Evolutionary conservation across 768 basidiomycete species (phyloP), one percentile per base, ranked within the genome.

Genomic region (Rhizopogon vinicolor): DNA sequence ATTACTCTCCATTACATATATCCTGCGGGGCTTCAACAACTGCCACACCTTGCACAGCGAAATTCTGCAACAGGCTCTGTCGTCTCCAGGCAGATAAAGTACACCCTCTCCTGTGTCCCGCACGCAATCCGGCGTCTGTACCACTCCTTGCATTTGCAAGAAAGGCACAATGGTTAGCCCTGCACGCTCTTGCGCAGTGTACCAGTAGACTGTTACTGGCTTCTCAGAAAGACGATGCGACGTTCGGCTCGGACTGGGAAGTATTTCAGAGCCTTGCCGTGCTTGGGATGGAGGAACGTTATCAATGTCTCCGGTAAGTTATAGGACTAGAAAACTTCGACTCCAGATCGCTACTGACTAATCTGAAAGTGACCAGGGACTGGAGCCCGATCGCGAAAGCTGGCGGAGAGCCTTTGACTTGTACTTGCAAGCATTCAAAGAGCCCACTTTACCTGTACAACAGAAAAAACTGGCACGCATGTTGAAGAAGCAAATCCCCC

Each of bases 41-140:
- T 2, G 58, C 71, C 1, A 40, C 70, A 10, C 65, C 67, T 28
- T 92, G 91, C 59, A 75, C 82, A 3, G 79, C 80, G 9, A 77
- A 83, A 43, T 95, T 91, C 72, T 95, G 93, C 74, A 89, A 84
- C 57, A 80, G 90, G 2, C 79, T 91, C 1, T 95, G 93, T 65
- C 77, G 84, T 13, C 68, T 79, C 14, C 84, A 89, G 39, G 83
- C 88, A 0, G 78, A 77, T 1, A 77, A 77, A 56, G 76, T 76
- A 0, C 91, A 93, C 58, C 81, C 87, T 0, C 71, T 93, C 3
- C 74, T 94, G 10, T 95, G 93, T 60, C 77, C 85, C 5, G 73
- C 79, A 3, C 86, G 87, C 57, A 95, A 93, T 65, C 89, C 89
- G 0, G 83, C 82, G 6, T 81, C 80, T 4, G 68, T 74, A 3